phyloP scores from a whole-genome alignment of 805 yeast genomes.

The Cyberlindnera maritima region DNA sequence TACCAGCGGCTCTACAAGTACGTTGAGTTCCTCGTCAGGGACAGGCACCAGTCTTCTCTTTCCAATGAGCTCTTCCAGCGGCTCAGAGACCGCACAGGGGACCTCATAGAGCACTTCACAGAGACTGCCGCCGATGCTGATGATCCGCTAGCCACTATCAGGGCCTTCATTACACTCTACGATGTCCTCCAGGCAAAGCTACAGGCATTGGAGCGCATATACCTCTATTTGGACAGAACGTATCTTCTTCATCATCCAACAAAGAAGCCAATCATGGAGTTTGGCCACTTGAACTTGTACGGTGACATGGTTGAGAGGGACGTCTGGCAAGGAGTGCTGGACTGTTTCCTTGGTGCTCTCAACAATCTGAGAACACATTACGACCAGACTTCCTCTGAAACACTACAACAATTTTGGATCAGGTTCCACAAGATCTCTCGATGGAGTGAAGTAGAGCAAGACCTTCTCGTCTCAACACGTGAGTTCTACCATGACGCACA shows the following conservation, averaged over 20 bases:
- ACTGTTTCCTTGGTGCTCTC: constrained; percentile 4
- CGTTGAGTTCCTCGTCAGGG: constrained; percentile 27
- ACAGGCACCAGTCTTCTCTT: constrained; percentile 21
- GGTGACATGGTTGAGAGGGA: constrained; percentile 9
- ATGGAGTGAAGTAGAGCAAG: constrained; percentile 6
- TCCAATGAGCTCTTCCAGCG: constrained; percentile 12
- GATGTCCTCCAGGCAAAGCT: constrained; percentile 10
- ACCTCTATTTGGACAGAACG: constrained; percentile 25
- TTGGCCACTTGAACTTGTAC: constrained; percentile 11
- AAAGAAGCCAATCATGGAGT: constrained; percentile 18
- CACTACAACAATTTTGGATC: constrained; percentile 7
- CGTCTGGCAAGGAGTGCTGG: constrained; percentile 7
- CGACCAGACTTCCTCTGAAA: neutral
- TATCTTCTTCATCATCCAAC: constrained; percentile 26
- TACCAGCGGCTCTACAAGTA: constrained; percentile 22
- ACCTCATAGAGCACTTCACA: neutral
- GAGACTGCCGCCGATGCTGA: neutral
- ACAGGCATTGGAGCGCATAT: constrained; percentile 14
- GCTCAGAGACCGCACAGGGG: constrained; percentile 2
- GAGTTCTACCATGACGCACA: constrained; percentile 10
- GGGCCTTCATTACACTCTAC: constrained; percentile 8
- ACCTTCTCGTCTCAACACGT: neutral
- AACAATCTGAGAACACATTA: constrained; percentile 4
- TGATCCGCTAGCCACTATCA: neutral
- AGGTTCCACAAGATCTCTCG: constrained; percentile 3